Base-by-base conservation (phyloP, 129 eudicot species). In the Centaurea solstitialis region DNA sequence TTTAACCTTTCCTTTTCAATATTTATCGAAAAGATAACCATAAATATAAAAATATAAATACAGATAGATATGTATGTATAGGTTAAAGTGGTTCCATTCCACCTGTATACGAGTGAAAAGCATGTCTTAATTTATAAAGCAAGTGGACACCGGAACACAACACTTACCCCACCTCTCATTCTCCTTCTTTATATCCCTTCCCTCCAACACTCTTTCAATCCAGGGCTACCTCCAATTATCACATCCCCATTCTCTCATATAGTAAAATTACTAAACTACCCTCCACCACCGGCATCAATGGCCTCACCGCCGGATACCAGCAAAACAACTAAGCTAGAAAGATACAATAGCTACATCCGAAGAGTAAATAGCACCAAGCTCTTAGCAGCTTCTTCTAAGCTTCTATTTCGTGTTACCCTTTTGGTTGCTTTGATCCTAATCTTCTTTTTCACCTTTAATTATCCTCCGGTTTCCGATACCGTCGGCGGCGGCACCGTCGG, bases 331-430 rank as follows among this genome's bases (percentile, higher is more conserved):
- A 95, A 95, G 84, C 93, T 95, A 10, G 99, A 95, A 78, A 82
- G 94, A 20, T 95, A 95, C 90, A 92, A 95, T 78, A 90, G 94
- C 84, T 95, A 95, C 78, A 77, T 95, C 81, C 81, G 90, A 5
- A 83, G 92, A 75, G 98, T 95, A 18, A 89, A 92, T 79, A 92
- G 90, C 88, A 92, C 97, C 0, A 94, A 94, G 64, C 97, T 94
- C 35, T 59, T 94, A 21, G 91, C 91, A 3, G 97, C 99, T 0
- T 94, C 99, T 0, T 94, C 99, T 0, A 94, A 92, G 67, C 94
- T 94, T 59, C 87, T 94, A n/a, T 94, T 94, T 77, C 90, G 99
- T 5, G 89, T 86, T 11, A 92, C 99, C 17, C 93, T 94, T 24
- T 82, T 94, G 11, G 90, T 88, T 2, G 94, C 99, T 4, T 68